phyloP scores from a whole-genome alignment of 192 early-diverging fungal genomes.

The Backusella luteola region DNA sequence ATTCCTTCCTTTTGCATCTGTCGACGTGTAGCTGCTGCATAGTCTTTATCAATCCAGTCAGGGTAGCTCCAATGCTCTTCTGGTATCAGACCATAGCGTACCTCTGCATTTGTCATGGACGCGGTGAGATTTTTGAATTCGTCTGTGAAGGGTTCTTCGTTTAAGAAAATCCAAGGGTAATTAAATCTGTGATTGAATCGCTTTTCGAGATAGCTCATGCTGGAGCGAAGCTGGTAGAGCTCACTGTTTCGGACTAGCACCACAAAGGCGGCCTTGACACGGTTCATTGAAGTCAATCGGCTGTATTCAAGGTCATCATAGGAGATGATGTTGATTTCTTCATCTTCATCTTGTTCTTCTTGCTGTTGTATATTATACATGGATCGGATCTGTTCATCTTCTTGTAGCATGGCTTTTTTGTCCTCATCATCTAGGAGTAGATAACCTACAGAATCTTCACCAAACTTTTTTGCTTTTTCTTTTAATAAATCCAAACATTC shows the following conservation, averaged over 20 bases:
- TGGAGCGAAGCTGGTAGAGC: constrained; percentile 56
- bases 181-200: constrained; percentile 67
- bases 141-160: constrained; percentile 67
- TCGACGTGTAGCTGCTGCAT: constrained; percentile 48
- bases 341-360: background rate
- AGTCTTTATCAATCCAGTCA: constrained; percentile 67
- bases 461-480: constrained; percentile 5
- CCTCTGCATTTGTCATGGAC: constrained; percentile 48
- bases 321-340: background rate
- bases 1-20: constrained; percentile 52
- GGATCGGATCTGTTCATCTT: background rate
- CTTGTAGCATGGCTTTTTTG: background rate
- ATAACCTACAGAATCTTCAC: background rate
- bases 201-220: constrained; percentile 62
- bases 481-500: constrained; percentile 8
- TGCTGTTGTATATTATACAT: background rate
- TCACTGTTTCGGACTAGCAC: constrained; percentile 74
- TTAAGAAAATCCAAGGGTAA: constrained; percentile 81
- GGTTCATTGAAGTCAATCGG: background rate
- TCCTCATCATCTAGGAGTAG: background rate
- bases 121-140: constrained; percentile 53
- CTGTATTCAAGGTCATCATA: background rate
- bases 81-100: constrained; percentile 57
- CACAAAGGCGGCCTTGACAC: constrained; percentile 68
- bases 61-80: constrained; percentile 83